Evolutionary conservation across 106 monocot species (phyloP).

Genomic region (Dioscorea dumetorum): DNA sequence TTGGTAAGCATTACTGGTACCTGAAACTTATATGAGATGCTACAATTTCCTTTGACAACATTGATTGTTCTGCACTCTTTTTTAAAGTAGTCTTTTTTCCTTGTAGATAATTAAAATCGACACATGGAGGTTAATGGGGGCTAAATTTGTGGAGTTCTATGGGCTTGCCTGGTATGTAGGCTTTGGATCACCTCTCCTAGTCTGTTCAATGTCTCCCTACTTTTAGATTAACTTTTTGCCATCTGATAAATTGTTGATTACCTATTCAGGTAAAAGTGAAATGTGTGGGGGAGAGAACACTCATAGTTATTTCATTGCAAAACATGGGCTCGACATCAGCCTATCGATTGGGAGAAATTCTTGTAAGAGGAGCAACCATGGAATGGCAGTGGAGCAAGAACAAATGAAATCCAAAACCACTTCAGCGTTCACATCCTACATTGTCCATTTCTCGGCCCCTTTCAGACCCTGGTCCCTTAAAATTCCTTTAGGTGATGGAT

Average conservation of each 20-base stretch:
- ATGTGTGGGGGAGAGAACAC: slow-evolving; percentile 30
- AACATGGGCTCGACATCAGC: not conserved
- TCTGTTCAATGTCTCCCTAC: too few species aligned
- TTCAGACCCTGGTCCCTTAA: slow-evolving; percentile 62
- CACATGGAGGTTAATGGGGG: slow-evolving; percentile 60
- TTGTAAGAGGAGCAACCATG: slow-evolving; percentile 20
- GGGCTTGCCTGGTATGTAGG: slow-evolving; percentile 32
- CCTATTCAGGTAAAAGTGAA: slow-evolving; percentile 20
- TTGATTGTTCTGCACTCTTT: too few species aligned
- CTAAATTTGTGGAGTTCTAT: slow-evolving; percentile 27
- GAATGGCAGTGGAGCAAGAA: slow-evolving; percentile 52
- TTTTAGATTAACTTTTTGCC: not conserved
- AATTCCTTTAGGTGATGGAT: slow-evolving; percentile 68
- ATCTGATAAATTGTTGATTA: not conserved
- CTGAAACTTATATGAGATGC: too few species aligned
- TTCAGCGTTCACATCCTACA: slow-evolving; percentile 15
- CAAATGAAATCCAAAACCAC: slow-evolving; percentile 13
- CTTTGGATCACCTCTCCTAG: too few species aligned
- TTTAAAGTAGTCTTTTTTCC: too few species aligned
- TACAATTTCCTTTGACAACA: too few species aligned
- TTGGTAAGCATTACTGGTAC: too few species aligned
- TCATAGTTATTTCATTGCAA: slow-evolving; percentile 11
- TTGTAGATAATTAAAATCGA: not conserved
- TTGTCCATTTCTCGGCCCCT: slow-evolving; percentile 17
- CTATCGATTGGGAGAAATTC: slow-evolving; percentile 12